phyloP scores from a whole-genome alignment of 768 basidiomycete species.

The Paxillus involutus region DNA sequence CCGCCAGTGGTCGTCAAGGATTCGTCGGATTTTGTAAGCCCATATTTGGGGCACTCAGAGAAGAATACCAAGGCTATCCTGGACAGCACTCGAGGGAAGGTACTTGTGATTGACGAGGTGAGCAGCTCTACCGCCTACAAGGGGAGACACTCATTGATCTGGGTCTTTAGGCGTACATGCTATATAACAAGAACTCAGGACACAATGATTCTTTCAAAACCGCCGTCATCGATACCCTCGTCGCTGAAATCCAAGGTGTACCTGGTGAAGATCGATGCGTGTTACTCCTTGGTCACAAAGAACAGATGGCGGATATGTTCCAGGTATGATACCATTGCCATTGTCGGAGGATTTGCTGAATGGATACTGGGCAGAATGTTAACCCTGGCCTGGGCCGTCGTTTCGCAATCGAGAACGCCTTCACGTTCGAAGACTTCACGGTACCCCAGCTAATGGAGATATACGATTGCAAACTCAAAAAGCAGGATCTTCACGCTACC shows the following conservation, averaged over 20 bases:
- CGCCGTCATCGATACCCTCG: conserved; percentile 71
- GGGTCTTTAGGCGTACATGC: conserved; percentile 55
- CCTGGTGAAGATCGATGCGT: conserved; percentile 73
- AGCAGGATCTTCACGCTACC: conserved; percentile 58
- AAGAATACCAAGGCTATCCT: conserved; percentile 64
- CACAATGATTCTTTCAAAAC: conserved; percentile 55
- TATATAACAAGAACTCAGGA: conserved; percentile 43
- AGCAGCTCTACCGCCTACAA: conserved; percentile 5
- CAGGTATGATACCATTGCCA: conserved; percentile 40
- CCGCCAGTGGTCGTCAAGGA: conserved; percentile 61
- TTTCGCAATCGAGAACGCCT: conserved; percentile 68
- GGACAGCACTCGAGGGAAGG: conserved; percentile 57
- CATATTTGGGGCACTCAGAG: conserved; percentile 59
- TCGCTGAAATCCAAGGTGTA: conserved; percentile 68
- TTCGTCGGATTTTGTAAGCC: conserved; percentile 68
- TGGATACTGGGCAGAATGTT: conserved; percentile 48
- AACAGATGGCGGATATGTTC: conserved; percentile 74
- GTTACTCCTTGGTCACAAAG: conserved; percentile 61
- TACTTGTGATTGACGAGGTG: conserved; percentile 72
- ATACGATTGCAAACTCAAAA: conserved; percentile 53
- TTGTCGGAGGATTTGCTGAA: not conserved
- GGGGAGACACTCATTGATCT: not conserved
- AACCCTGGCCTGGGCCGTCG: conserved; percentile 67
- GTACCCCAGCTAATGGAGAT: conserved; percentile 51
- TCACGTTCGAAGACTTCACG: conserved; percentile 64